Conservation (phyloP, 2,329 filamentous ascomycete genomes). For the Colletotrichum godetiae region DNA sequence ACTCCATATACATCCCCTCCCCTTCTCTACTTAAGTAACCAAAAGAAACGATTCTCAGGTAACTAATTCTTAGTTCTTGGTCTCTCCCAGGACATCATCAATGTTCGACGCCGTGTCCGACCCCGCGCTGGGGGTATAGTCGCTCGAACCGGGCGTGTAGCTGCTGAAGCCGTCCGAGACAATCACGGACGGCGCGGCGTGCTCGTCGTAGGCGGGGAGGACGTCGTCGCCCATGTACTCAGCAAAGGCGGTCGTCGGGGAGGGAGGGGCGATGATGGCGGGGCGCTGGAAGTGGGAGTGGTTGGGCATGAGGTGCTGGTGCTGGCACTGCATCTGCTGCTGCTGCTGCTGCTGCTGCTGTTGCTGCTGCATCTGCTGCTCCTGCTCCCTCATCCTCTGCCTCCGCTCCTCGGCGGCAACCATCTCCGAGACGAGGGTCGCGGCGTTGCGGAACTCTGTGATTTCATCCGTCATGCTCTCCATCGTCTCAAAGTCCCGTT, state of each 20-base stretch:
- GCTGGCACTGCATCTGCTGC: not conserved
- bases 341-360: constrained; percentile 43
- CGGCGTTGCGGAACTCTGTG: constrained; percentile 58
- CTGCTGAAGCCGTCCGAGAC: constrained; percentile 57
- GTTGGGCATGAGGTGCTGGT: constrained; percentile 24
- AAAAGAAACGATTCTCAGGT: too few species aligned
- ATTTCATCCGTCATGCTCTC: constrained; percentile 61
- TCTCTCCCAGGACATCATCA: constrained; percentile 38
- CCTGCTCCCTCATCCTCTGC: constrained; percentile 35
- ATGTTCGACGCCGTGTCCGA: constrained; percentile 33
- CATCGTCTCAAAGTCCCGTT: constrained; percentile 17
- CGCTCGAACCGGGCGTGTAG: constrained; percentile 47
- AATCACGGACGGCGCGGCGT: constrained; percentile 45
- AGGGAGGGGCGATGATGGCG: constrained; percentile 34
- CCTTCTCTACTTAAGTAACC: too few species aligned
- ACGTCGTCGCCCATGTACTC: constrained; percentile 47
- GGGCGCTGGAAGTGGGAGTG: constrained; percentile 34
- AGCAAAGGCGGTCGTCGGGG: constrained; percentile 42
- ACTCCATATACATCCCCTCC: not conserved
- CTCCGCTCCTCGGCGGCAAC: constrained; percentile 54
- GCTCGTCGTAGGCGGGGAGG: constrained; percentile 55
- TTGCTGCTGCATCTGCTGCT: constrained; percentile 37
- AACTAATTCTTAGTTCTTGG: constrained; percentile 41
- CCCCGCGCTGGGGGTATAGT: constrained; percentile 39
- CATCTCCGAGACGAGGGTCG: constrained; percentile 57